Base-by-base conservation (phyloP, 2,329 filamentous ascomycete species). In the Paecilomyces formosus region DNA sequence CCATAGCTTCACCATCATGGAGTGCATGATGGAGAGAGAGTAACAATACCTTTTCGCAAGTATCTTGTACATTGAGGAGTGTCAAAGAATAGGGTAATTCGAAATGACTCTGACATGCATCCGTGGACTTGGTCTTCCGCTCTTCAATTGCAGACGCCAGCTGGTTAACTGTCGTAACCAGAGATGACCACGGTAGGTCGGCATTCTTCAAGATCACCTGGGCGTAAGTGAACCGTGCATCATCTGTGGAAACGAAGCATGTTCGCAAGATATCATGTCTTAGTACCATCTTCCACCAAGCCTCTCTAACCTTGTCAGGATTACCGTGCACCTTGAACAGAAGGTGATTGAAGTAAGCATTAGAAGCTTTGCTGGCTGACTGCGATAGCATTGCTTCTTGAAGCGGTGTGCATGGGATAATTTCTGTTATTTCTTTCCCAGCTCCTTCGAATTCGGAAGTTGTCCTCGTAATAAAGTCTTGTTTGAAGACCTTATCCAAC, bases 331-430 rank as follows among this genome's bases (percentile, higher is more conserved):
- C 68, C 5, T 81, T 78, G 61, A 96, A 82, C 0, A 87, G 72
- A 58, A 90, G 84, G 54, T 83, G 83, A 69, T 96, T 96, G 66
- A 82, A 85, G 69, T 96, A 96, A 1, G 85, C 79, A 1, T 74
- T 73, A 11, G 76, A 70, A 1, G 72, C 72, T 2, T 61, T 77
- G 65, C 74, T 74, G 3, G 71, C 64, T 26, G 74, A 74, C 8
- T 84, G 82, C 2, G 85, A 87, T 0, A 96, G 78, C 91, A 96
- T 96, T 0, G 88, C 88, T 75, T 95, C 89, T 70, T 97, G 92
- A 0, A 97, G 76, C 0, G 92, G 89, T 1, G 91, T 95, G 68
- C 92, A 96, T 0, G 92, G 92, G 4, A 92, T 74, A 8, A 96
- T 79, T 1, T 76, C 78, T 30, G 82, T 73, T 2, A 88, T 76